Evolutionary conservation across 2,329 filamentous ascomycete species (phyloP).

Genomic region (Tolypocladium ovalisporum): DNA sequence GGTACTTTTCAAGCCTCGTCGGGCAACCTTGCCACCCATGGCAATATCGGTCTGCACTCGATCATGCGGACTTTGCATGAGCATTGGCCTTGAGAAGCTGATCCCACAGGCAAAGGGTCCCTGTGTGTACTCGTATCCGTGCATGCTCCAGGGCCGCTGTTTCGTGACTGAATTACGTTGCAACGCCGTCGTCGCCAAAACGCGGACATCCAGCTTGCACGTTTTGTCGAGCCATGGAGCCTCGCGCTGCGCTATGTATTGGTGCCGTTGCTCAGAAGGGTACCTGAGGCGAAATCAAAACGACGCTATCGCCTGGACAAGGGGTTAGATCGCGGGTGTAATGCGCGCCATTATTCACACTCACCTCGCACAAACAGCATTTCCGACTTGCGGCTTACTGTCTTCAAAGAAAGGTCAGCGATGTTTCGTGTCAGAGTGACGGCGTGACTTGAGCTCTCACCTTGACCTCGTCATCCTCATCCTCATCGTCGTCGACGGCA

Average conservation of each 20-base stretch:
- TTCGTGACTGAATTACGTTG: background rate
- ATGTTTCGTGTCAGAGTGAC: too few relatives aligned
- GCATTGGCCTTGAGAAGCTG: background rate
- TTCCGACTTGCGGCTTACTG: slow-evolving; percentile 91
- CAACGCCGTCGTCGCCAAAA: background rate
- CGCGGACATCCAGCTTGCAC: background rate
- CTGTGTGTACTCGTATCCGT: background rate
- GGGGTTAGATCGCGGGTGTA: slow-evolving; percentile 10
- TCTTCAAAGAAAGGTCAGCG: slow-evolving; percentile 41
- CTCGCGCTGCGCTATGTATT: background rate
- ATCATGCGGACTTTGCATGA: background rate
- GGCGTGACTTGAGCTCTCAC: slow-evolving; percentile 27
- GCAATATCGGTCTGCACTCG: background rate
- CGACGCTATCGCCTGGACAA: slow-evolving; percentile 55
- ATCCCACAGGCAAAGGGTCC: background rate
- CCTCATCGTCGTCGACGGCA: slow-evolving; percentile 81
- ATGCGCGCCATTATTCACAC: slow-evolving; percentile 12
- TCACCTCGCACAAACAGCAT: slow-evolving; percentile 96
- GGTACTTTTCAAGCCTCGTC: background rate
- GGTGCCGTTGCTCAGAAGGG: slow-evolving; percentile 21
- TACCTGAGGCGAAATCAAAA: slow-evolving; percentile 56
- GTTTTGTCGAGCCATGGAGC: background rate
- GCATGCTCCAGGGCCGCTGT: background rate
- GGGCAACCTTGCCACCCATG: background rate
- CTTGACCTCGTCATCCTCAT: slow-evolving; percentile 67